Conservation (phyloP, 345 rosid genomes). For the Anastatica hierochuntica region DNA sequence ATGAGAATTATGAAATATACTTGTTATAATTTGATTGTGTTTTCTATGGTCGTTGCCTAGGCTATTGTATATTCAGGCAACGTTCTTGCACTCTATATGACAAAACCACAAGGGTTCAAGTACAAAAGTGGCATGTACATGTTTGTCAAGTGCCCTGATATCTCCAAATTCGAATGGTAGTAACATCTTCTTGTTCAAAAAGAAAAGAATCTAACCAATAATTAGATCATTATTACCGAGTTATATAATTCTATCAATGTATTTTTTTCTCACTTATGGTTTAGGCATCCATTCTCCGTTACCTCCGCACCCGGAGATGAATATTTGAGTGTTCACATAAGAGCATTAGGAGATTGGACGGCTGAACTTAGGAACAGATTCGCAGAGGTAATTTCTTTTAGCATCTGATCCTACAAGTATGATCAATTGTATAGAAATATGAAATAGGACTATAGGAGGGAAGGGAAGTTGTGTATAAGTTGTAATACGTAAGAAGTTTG, state of each 20-base stretch:
- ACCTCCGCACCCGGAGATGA: conserved; percentile 90
- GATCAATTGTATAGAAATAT: background rate
- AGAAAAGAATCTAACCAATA: too few relatives aligned
- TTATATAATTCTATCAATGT: too few relatives aligned
- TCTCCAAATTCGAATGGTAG: conserved; percentile 84
- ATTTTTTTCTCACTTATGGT: too few relatives aligned
- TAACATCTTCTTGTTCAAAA: too few relatives aligned
- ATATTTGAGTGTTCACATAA: conserved; percentile 75
- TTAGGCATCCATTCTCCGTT: conserved; percentile 91
- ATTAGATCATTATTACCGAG: too few relatives aligned
- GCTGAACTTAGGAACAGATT: conserved; percentile 57
- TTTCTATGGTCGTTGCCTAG: too few relatives aligned
- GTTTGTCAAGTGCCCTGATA: conserved; percentile 77
- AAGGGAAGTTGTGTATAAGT: too few relatives aligned
- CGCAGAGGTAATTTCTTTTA: conserved; percentile 35
- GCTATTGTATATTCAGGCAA: conserved; percentile 84
- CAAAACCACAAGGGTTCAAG: conserved; percentile 73
- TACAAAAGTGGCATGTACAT: conserved; percentile 95
- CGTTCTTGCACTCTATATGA: conserved; percentile 77
- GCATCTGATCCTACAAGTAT: background rate
- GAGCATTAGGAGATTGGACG: conserved; percentile 93
- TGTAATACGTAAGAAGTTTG: too few relatives aligned
- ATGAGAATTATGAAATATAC: too few relatives aligned
- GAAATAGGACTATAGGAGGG: too few relatives aligned
- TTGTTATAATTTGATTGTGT: too few relatives aligned